A percentile compares a stretch with the other conserved stretches of the same genome.
phyloP scores from a whole-genome alignment of 2,329 filamentous ascomycete species.

The Aspergillus sp. region DNA sequence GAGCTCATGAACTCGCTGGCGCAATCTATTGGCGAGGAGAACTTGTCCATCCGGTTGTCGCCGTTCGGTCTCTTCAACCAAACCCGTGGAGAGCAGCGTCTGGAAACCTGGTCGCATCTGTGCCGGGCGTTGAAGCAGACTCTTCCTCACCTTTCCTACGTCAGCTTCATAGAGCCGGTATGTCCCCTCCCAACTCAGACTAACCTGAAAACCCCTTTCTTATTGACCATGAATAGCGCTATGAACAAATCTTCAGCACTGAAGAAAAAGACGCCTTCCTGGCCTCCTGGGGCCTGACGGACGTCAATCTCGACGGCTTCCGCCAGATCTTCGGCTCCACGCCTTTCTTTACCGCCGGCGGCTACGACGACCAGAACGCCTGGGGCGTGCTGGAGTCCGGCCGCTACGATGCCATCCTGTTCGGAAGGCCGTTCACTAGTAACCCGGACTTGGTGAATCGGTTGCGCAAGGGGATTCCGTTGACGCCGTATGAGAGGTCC shows the following conservation, averaged over 20 bases:
- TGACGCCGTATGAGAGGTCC: conserved; percentile 39
- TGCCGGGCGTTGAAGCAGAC: conserved; percentile 43
- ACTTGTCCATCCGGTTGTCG: conserved; percentile 41
- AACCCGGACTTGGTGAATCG: conserved; percentile 45
- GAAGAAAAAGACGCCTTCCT: conserved; percentile 47
- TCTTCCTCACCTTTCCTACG: conserved; percentile 43
- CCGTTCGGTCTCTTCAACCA: conserved; percentile 50
- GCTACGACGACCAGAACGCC: conserved; percentile 47
- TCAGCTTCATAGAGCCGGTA: conserved; percentile 50
- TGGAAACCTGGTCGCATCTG: conserved; percentile 49
- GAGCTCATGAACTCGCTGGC: conserved; percentile 47
- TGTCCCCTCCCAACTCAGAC: neutral
- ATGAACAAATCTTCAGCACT: conserved; percentile 47
- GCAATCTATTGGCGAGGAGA: conserved; percentile 40
- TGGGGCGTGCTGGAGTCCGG: conserved; percentile 45
- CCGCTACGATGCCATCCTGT: conserved; percentile 43
- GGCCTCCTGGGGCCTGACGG: conserved; percentile 40
- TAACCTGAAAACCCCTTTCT: neutral
- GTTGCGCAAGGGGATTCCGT: conserved; percentile 34
- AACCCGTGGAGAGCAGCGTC: conserved; percentile 42
- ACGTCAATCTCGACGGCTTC: conserved; percentile 43
- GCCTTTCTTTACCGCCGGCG: conserved; percentile 52
- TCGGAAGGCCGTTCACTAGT: conserved; percentile 44
- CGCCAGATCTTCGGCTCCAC: conserved; percentile 47
- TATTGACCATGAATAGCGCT: conserved; percentile 25